Base-by-base conservation (phyloP, 2,329 filamentous ascomycete species). In the Epichloe aotearoae region DNA sequence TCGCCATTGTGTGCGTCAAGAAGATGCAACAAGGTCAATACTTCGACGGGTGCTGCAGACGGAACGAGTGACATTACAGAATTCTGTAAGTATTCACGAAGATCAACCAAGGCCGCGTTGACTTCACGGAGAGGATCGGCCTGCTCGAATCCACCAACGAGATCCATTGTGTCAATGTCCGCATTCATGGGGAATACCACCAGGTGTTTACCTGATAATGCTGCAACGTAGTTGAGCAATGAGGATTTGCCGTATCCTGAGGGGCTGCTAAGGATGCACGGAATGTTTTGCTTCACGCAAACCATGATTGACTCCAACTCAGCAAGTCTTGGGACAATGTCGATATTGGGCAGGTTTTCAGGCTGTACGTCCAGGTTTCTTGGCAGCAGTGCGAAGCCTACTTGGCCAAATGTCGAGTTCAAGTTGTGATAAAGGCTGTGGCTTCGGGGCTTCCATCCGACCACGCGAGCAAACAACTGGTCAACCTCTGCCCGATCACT, bases 61-160 rank as follows among this genome's bases (percentile, higher is more conserved):
- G 78, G 77, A 17, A 80, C 62, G 7, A 71, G 63, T 1, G 64
- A 67, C 54, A 81, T 66, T 34, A 77, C 66, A 17, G 72, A 73
- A 3, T 63, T 61, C 50, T 80, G 76, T 17, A 85, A 61, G 50
- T 76, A 75, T 5, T 69, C 61, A 12, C 71, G 69, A 12, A 86
- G 62, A 34, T 60, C 59, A 46, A 77, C 70, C 30, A 81, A 63
- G 12, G 66, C 61, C n/a, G 73, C 71, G 50, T 84, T 82, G 4
- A 87, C 72, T 54, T 86, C 80, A 50, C 91, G 78, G 48, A 85
- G 75, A 20, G 87, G 82, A 63, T 98, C 93, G 17, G 88, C 83
- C 67, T 98, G 93, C 65, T 98, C 93, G 62, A 95, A 98, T 0
- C 93, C 93, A 61, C 93, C 93, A 51, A 98, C 88, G 51, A 98